Evolutionary conservation across 2,329 filamentous ascomycete genomes (phyloP), one percentile per base, ranked within the genome.

Genomic region (Trichoderma semiorbis): DNA sequence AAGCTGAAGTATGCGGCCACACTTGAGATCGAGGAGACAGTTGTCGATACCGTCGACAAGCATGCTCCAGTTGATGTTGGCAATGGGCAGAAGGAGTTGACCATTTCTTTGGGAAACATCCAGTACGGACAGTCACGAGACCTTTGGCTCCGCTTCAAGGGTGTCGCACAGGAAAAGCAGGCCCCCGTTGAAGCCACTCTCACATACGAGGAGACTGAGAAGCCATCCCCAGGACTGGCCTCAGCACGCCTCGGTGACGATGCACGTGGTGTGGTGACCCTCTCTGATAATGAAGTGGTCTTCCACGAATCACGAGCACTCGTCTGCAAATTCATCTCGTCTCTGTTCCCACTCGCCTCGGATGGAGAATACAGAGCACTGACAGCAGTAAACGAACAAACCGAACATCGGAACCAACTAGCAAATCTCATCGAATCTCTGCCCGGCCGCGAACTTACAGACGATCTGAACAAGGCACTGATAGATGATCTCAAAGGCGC

Each of bases 51-150:
- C 0, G 82, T 86, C 0, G 80, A 80, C n/a, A 77, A 80, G 24
- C 73, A 82, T 16, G 65, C 76, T 0, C 77, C 80, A 0, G 55
- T 76, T 21, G 55, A 43, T 1, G 53, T 32, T 0, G 73, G 73
- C 5, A 68, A 78, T 1, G 75, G 75, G 6, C 36, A 47, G 3
- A 74, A 71, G 11, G 72, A 77, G 30, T 74, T 87, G 30, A 82
- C 76, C 1, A 78, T 89, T 28, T 69, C 77, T 0, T 77, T 89
- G 3, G 85, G 86, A 3, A 89, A 85, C 74, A 72, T 91, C 0
- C 88, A 89, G 73, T 91, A 87, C 69, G 88, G 87, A n/a, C 89
- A 91, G 72, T 85, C 87, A 0, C 84, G 88, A 3, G 87, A 90
- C 70, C 79, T 91, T 28, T 85, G 85, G 73, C 78, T 90, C 7